Conservation (phyloP, 257 asterid species). For the Petrea volubilis region DNA sequence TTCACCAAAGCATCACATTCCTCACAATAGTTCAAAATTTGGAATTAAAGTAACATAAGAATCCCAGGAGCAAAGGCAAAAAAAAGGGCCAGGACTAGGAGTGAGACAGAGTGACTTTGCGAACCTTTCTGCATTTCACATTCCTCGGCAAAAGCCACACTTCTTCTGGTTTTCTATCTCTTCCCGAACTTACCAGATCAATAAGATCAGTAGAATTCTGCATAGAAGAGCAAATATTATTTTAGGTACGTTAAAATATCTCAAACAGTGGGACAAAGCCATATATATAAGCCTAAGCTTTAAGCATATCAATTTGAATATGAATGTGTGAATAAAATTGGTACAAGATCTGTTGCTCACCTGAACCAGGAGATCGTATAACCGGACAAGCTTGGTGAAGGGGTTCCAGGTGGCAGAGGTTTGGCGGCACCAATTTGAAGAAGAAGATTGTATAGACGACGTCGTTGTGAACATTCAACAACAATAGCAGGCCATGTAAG, state of each 20-base stretch:
- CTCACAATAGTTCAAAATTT: not conserved
- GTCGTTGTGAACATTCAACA: too few species aligned
- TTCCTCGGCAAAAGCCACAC: conserved; percentile 79
- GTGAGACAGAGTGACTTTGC: too few species aligned
- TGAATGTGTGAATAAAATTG: not conserved
- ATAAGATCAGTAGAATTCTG: conserved; percentile 90
- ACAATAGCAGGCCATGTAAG: too few species aligned
- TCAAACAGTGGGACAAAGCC: not conserved
- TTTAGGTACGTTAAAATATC: too few species aligned
- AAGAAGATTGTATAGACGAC: too few species aligned
- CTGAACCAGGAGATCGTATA: conserved; percentile 85
- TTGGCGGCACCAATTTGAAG: too few species aligned
- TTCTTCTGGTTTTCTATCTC: conserved; percentile 91
- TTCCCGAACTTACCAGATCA: conserved; percentile 91
- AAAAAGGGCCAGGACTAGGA: too few species aligned
- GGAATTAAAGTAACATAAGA: conserved; percentile 6
- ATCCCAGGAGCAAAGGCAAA: not conserved
- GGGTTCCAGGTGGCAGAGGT: too few species aligned
- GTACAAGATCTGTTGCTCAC: conserved; percentile 41
- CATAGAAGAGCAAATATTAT: conserved; percentile 20
- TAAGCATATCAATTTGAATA: not conserved
- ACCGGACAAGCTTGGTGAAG: conserved; percentile 90
- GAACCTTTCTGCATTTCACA: conserved; percentile 89
- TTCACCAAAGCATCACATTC: too few species aligned
- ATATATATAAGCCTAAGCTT: conserved; percentile 10